Base-by-base conservation (phyloP, 208 protist genomes). In the Trypanosoma melophagium region DNA sequence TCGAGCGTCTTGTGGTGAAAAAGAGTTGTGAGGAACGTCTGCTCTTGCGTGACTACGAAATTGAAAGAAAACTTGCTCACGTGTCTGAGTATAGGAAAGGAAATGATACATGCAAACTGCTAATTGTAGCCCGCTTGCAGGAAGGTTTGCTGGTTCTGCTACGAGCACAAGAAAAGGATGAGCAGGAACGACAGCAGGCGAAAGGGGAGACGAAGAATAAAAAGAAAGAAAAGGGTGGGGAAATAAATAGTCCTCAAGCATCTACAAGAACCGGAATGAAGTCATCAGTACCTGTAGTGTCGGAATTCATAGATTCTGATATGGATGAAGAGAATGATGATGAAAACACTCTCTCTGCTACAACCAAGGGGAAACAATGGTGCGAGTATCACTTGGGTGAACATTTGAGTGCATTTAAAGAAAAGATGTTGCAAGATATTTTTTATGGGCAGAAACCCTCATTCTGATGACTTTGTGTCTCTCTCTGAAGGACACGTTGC, bases 301-400 rank as follows among this genome's bases (percentile, higher is more conserved):
- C 12, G n/a, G 44, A 13, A 38, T 10, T 7, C n/a, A 54, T n/a
- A 53, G 47, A 44, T 25, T 9, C 7, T 35, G 44, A 56, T 14
- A 12, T 41, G 7, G 31, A 56, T 25, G 60, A 66, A 28, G 44
- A 53, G 41, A 3, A 45, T 4, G 21, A 49, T 19, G 54, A 69
- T 24, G 59, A 35, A 5, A 5, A 35, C 28, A 35, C 28, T 35
- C 28, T 35, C 28, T 7, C 22, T 52, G 31, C n/a, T 22, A 69
- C 64, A 2, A 40, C 54, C 54, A 31, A 19, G 3, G 52, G 64
- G 17, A 57, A 53, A 24, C 14, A 49, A 22, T 69, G 64, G 64
- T 69, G 59, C 42, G 42, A 60, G 0, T 41, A 69, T 4, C 13
- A 60, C n/a, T 69, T 69, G 24, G 64, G 42, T 13, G 40, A 59